Base-by-base conservation (phyloP, 495 filamentous ascomycete species). In the Hypoxylon subgilvum region DNA sequence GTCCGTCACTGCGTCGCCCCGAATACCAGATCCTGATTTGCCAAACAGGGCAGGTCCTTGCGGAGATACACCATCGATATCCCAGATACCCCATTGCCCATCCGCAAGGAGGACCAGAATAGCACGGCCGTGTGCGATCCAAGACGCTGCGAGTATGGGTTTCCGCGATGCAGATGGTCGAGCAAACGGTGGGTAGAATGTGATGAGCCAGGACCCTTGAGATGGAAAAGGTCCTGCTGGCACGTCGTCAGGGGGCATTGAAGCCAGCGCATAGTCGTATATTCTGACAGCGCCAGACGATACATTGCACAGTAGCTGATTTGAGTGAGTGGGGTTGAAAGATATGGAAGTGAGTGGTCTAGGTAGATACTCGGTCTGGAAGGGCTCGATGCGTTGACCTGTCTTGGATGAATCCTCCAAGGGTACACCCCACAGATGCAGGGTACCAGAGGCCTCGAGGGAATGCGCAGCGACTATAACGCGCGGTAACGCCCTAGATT, bases 1-100 rank as follows among this genome's bases (percentile, higher is more conserved):
- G 18, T 78, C 69, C 13, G 87, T 86, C 57, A 86, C 69, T 5
- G 85, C 82, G 12, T 84, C 85, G 12, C 86, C 86, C 42, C 80
- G 80, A 12, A 87, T 81, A n/a, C 85, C 84, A 51, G 72, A 65
- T 30, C 52, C 72, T 1, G 84, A 77, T 61, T 84, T 84, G 39
- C 82, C 82, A 44, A 86, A 81, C 25, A 89, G 71, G 2, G 59
- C 76, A 68, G 67, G 73, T 2, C 70, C 79, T 38, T 74, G 53
- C 66, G 74, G 67, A 77, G 86, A 54, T 31, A 83, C 79, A 1
- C 87, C 85, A 64, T 90, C 85, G 23, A 92, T 77, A 72, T 95
- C 90, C 92, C 93, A 97, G 21, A 97, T 84, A 3, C 90, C 92
- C 92, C 92, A 97, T 74, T 95, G 88, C 0, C 91, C 93, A 69